Conservation (phyloP, 495 filamentous ascomycete species). For the Daldinia childiae region DNA sequence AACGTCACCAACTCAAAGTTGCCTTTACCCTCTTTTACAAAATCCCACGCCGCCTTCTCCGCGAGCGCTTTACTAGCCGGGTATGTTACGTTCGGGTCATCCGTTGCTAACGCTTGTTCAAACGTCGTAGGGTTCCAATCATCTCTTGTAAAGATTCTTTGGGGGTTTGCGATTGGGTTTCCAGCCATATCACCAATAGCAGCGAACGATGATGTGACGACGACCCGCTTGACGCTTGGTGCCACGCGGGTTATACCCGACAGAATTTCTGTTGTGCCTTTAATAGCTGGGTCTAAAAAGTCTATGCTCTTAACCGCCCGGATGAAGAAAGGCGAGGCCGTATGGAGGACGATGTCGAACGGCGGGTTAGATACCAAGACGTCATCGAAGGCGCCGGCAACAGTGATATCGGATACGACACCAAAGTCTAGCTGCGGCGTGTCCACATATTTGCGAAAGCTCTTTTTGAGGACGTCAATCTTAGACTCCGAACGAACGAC, state of each 20-base stretch:
- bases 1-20: constrained; percentile 76
- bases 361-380: constrained; percentile 59
- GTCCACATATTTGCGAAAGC: constrained; percentile 45
- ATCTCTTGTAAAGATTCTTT: constrained; percentile 50
- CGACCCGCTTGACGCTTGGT: constrained; percentile 57
- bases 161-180: constrained; percentile 43
- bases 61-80: constrained; percentile 56
- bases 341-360: constrained; percentile 63
- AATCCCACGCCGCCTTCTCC: constrained; percentile 78
- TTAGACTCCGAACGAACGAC: constrained; percentile 52
- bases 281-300: constrained; percentile 58
- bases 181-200: constrained; percentile 48
- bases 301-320: constrained; percentile 48
- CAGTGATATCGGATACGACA: constrained; percentile 59
- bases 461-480: constrained; percentile 47
- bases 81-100: constrained; percentile 47
- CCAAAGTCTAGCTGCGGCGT: constrained; percentile 54
- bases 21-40: constrained; percentile 79
- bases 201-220: constrained; percentile 62
- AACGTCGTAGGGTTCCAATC: constrained; percentile 56
- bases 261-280: constrained; percentile 60
- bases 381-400: constrained; percentile 58
- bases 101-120: constrained; percentile 58
- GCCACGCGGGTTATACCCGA: constrained; percentile 71
- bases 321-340: constrained; percentile 59